Conservation (phyloP, 1,284 basidiomycete genomes). For the Earliella scabrosa region DNA sequence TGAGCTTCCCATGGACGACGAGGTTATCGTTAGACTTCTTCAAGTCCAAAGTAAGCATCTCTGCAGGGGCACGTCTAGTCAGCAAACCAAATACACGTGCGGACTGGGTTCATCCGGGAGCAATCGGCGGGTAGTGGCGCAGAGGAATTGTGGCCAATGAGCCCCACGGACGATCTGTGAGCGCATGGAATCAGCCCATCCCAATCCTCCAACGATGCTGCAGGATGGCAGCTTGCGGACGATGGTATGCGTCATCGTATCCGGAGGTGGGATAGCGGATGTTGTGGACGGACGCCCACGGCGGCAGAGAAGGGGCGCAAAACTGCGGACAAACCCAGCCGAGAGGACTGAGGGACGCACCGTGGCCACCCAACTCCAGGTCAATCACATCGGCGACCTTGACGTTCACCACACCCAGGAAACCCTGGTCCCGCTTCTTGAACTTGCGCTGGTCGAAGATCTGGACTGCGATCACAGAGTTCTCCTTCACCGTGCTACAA, state of each 20-base stretch:
- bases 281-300: no score
- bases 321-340: not conserved
- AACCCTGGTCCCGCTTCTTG: constrained; percentile 95
- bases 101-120: not conserved
- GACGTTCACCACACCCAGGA: constrained; percentile 89
- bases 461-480: constrained; percentile 93
- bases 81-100: not conserved
- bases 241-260: not conserved
- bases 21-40: constrained; percentile 89
- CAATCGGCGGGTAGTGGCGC: not conserved
- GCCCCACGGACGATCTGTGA: no score
- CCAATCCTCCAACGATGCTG: no score
- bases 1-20: constrained; percentile 85
- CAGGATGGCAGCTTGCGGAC: no score
- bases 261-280: not conserved
- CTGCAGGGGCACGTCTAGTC: constrained; percentile 39
- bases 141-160: not conserved
- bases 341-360: constrained; percentile 45
- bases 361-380: constrained; percentile 80
- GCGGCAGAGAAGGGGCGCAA: not conserved
- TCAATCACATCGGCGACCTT: constrained; percentile 83
- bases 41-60: constrained; percentile 81
- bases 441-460: constrained; percentile 99
- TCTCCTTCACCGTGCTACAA: constrained; percentile 81
- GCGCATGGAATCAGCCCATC: no score